phyloP scores from a whole-genome alignment of 2,329 filamentous ascomycete genomes.

The Neobulgaria alba region DNA sequence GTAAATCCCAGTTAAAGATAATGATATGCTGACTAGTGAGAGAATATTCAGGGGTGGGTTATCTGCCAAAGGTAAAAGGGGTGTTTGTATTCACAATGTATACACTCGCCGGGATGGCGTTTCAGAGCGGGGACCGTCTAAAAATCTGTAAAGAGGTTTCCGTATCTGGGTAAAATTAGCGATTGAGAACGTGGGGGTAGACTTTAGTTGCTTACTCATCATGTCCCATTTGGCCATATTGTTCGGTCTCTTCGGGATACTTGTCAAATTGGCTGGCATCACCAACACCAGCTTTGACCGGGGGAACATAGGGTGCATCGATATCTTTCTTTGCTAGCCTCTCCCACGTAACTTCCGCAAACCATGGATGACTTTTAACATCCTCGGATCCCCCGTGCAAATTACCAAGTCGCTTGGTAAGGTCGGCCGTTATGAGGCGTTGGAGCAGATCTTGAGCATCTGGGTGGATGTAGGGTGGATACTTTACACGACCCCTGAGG shows the following conservation, averaged over 20 bases:
- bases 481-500: constrained; percentile 89
- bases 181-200: too few relatives aligned
- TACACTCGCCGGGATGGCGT: background rate
- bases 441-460: constrained; percentile 91
- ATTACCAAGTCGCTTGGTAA: constrained; percentile 93
- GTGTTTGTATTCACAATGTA: background rate
- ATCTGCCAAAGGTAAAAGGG: constrained; percentile 3
- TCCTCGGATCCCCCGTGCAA: constrained; percentile 83
- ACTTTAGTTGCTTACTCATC: constrained; percentile 91
- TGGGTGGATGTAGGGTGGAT: constrained; percentile 88
- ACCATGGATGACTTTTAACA: constrained; percentile 95
- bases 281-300: constrained; percentile 85
- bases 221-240: constrained; percentile 69
- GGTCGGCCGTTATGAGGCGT: constrained; percentile 84
- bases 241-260: constrained; percentile 93
- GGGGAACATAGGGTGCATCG: constrained; percentile 93
- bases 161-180: constrained; percentile 13
- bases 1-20: background rate
- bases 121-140: background rate
- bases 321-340: constrained; percentile 91
- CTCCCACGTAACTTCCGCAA: constrained; percentile 96
- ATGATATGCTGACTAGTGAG: constrained; percentile 5
- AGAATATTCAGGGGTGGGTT: constrained; percentile 17
- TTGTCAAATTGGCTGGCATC: constrained; percentile 97
- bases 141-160: constrained; percentile 17